These are phyloP conservation scores for Fagopyrum tataricum DNA, from an alignment of 148 eudicot species.

Conservation along the genomic window DNA sequence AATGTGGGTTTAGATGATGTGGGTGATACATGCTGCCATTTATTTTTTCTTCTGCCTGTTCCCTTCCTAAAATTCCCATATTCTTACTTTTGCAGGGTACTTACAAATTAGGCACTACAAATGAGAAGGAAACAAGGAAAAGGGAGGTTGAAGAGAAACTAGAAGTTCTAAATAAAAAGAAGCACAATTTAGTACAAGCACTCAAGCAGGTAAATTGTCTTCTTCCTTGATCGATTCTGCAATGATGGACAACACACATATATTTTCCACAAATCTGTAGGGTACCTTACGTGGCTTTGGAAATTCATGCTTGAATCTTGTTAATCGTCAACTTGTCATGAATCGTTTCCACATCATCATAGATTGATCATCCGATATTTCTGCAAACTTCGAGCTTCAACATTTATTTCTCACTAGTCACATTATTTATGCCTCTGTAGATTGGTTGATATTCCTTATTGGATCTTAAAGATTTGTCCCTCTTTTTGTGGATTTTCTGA, in stretches of 20 bases:
- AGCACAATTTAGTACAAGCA: slow-evolving; percentile 77
- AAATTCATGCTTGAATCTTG: neutral
- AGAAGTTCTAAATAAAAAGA: slow-evolving; percentile 59
- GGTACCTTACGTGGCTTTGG: neutral
- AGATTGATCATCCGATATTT: neutral
- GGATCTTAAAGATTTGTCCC: neutral
- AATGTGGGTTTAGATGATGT: slow-evolving; percentile 1
- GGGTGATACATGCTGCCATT: slow-evolving; percentile 1
- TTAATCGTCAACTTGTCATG: neutral
- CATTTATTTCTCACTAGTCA: neutral
- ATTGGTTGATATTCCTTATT: slow-evolving; percentile 8
- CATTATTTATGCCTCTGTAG: neutral
- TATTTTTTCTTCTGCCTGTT: neutral
- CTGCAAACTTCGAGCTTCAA: neutral
- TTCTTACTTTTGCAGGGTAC: slow-evolving; percentile 29
- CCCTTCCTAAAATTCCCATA: slow-evolving; percentile 4
- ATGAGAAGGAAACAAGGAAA: slow-evolving; percentile 56
- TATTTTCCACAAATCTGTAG: neutral
- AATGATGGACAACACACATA: neutral
- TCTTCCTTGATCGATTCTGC: neutral
- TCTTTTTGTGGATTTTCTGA: neutral
- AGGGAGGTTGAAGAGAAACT: slow-evolving; percentile 75
- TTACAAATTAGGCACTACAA: slow-evolving; percentile 22
- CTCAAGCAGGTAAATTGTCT: slow-evolving; percentile 62
- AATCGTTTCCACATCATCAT: neutral